A percentile compares a stretch with the other conserved stretches of the same genome.
These are phyloP conservation scores for Eurotiales sp. DNA, from an alignment of 2,329 filamentous ascomycete genomes.

Conservation along the genomic window DNA sequence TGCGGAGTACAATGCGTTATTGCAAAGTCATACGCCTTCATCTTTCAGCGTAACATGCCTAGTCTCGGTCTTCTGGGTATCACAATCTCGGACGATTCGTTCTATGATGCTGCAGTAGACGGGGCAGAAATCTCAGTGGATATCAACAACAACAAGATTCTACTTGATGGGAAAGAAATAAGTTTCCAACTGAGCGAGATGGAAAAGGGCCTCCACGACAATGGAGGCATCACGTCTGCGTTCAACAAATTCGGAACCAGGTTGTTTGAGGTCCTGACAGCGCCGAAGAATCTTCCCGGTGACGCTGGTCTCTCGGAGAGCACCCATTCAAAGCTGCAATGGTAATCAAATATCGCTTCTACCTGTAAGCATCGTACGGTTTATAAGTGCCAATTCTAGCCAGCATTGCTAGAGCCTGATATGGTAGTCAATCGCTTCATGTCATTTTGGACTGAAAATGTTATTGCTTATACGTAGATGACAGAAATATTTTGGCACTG, in stretches of 20 bases:
- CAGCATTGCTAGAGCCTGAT: too few species aligned
- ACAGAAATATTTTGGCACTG: too few species aligned
- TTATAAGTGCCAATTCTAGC: too few species aligned
- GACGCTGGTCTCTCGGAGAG: neutral
- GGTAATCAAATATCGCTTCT: too few species aligned
- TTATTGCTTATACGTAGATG: too few species aligned
- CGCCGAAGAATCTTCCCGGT: constrained; percentile 11
- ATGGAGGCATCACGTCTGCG: constrained; percentile 38
- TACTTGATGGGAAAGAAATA: constrained; percentile 25
- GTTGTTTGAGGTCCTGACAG: constrained; percentile 26
- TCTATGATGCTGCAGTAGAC: constrained; percentile 36
- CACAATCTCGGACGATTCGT: constrained; percentile 34
- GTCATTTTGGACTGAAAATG: too few species aligned
- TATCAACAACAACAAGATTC: constrained; percentile 18
- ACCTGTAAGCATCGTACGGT: too few species aligned
- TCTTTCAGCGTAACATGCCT: constrained; percentile 46
- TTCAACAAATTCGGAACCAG: constrained; percentile 38
- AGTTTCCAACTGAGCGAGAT: constrained; percentile 37
- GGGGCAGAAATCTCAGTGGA: constrained; percentile 38
- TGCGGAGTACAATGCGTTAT: constrained; percentile 42
- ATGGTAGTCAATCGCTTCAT: too few species aligned
- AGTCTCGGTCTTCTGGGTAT: constrained; percentile 46
- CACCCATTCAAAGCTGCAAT: constrained; percentile 5
- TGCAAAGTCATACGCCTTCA: constrained; percentile 45
- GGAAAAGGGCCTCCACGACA: constrained; percentile 36